These are phyloP conservation scores for Aspergillus biplanus DNA, from an alignment of 495 filamentous ascomycete species.

Conservation along the genomic window DNA sequence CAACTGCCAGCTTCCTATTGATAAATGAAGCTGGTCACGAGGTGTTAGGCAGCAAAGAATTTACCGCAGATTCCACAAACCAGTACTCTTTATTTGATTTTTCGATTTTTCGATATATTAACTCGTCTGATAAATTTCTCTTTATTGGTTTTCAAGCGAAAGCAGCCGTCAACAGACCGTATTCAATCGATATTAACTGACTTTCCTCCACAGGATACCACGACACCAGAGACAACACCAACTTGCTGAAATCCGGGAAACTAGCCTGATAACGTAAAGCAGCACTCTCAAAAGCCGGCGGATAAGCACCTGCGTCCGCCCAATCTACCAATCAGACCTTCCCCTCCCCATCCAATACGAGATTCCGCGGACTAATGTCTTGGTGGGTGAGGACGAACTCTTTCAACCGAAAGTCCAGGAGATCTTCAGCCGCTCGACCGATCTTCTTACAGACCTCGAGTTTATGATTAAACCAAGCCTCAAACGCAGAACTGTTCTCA, in stretches of 20 bases:
- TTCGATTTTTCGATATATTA: no score
- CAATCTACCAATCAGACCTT: conserved; percentile 34
- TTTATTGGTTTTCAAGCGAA: conserved; percentile 14
- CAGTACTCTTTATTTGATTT: no score
- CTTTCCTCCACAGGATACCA: conserved; percentile 24
- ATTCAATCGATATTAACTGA: conserved; percentile 28
- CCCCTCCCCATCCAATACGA: conserved; percentile 28
- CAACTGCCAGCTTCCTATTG: no score
- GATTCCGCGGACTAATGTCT: conserved; percentile 35
- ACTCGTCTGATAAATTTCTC: no score
- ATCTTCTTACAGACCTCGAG: conserved; percentile 29
- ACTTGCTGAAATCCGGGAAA: conserved; percentile 28
- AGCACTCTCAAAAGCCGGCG: conserved; percentile 30
- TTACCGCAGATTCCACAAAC: no score
- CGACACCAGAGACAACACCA: conserved; percentile 23
- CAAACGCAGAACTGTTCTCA: conserved; percentile 25
- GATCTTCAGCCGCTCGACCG: conserved; percentile 25
- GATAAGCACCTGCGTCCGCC: conserved; percentile 34
- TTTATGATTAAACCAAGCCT: conserved; percentile 40
- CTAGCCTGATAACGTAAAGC: conserved; percentile 20
- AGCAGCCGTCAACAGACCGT: conserved; percentile 62
- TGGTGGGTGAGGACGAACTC: conserved; percentile 33
- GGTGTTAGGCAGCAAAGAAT: no score
- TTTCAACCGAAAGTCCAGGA: conserved; percentile 24
- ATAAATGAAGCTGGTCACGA: no score